Percentiles rank a stretch among this genome's conserved stretches.
Conservation (phyloP, 2,329 filamentous ascomycete species). For the Fusarium torulosum region DNA sequence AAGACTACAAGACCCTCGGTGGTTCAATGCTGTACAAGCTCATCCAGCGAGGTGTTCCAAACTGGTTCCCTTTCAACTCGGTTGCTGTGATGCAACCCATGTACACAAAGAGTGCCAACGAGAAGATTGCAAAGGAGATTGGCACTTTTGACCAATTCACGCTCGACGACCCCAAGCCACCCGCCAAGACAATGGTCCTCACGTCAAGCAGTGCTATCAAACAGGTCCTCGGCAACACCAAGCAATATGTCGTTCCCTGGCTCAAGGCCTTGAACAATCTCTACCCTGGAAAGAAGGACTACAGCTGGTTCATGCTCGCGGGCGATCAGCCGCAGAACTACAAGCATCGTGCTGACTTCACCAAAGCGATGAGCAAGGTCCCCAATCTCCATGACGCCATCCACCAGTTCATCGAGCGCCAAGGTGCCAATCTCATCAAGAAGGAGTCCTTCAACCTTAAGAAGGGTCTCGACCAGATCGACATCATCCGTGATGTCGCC, state of each 20-base stretch:
- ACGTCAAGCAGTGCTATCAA: slow-evolving; percentile 48
- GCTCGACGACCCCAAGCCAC: slow-evolving; percentile 53
- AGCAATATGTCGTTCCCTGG: slow-evolving; percentile 54
- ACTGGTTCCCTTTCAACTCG: slow-evolving; percentile 59
- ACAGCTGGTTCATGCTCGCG: slow-evolving; percentile 56
- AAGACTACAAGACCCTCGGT: slow-evolving; percentile 53
- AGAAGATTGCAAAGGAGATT: slow-evolving; percentile 55
- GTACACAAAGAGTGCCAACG: slow-evolving; percentile 59
- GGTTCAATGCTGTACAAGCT: slow-evolving; percentile 62
- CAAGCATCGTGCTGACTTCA: slow-evolving; percentile 49
- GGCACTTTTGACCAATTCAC: slow-evolving; percentile 53
- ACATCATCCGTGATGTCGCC: slow-evolving; percentile 65
- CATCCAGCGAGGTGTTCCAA: slow-evolving; percentile 59
- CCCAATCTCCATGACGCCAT: slow-evolving; percentile 51
- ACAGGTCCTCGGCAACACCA: slow-evolving; percentile 50
- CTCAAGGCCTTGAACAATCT: slow-evolving; percentile 49
- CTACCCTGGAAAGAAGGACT: slow-evolving; percentile 55
- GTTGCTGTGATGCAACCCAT: slow-evolving; percentile 61
- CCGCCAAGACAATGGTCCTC: slow-evolving; percentile 49
- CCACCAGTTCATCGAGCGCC: slow-evolving; percentile 50
- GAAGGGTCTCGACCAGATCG: slow-evolving; percentile 56
- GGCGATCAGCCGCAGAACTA: slow-evolving; percentile 52
- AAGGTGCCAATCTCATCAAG: slow-evolving; percentile 56
- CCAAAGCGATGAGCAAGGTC: slow-evolving; percentile 52
- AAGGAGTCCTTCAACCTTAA: slow-evolving; percentile 55